Percentiles rank a stretch among this genome's conserved stretches.
Conservation (phyloP, 2,329 filamentous ascomycete genomes). For the Beauveria asiatica region DNA sequence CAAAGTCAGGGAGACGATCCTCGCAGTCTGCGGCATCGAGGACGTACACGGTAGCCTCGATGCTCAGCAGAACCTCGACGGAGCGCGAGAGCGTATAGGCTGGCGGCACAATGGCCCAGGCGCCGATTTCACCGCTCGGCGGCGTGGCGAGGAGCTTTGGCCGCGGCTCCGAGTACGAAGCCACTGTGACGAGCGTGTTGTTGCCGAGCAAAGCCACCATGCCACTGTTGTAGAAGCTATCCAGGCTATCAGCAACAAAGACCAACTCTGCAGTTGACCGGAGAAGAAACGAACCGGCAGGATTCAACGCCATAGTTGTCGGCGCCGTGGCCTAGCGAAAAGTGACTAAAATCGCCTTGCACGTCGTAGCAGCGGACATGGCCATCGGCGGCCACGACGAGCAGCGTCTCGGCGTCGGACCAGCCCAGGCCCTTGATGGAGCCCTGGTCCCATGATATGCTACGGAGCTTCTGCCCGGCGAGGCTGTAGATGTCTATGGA, state of each 20-base stretch:
- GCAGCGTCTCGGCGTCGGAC: constrained; percentile 89
- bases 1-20: constrained; percentile 82
- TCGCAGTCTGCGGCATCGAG: constrained; percentile 85
- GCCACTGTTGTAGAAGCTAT: constrained; percentile 75
- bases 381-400: constrained; percentile 83
- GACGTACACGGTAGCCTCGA: constrained; percentile 75
- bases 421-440: constrained; percentile 83
- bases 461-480: constrained; percentile 77
- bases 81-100: constrained; percentile 83
- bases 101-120: constrained; percentile 85
- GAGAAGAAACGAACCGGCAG: constrained; percentile 48
- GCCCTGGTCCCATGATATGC: constrained; percentile 86
- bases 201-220: constrained; percentile 87
- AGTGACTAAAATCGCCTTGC: constrained; percentile 92
- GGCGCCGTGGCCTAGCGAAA: constrained; percentile 80
- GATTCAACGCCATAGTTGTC: constrained; percentile 80
- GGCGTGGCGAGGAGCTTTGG: constrained; percentile 72
- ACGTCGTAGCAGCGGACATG: constrained; percentile 85
- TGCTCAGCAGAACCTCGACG: constrained; percentile 83
- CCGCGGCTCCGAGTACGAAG: constrained; percentile 81
- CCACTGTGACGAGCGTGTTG: constrained; percentile 79
- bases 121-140: constrained; percentile 70
- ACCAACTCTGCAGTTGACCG: not conserved
- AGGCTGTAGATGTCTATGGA: constrained; percentile 93
- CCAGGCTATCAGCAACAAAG: constrained; percentile 12